Evolutionary conservation across 805 yeast species (phyloP).

Genomic region (Pichia insulana): DNA sequence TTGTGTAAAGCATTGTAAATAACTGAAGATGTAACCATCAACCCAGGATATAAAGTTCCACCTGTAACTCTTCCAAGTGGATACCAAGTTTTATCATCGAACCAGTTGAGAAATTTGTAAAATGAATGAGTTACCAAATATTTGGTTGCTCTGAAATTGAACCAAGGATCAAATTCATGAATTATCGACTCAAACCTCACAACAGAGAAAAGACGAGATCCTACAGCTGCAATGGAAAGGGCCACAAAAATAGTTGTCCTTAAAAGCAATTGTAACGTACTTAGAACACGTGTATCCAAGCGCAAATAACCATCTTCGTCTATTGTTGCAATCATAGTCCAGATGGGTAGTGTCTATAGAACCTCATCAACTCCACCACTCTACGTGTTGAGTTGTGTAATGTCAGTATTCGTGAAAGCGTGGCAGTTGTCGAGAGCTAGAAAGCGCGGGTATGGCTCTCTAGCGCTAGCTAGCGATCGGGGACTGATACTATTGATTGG

Average conservation of each 20-base stretch:
- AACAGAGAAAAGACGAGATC: slow-evolving; percentile 91
- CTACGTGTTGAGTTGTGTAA: too few relatives aligned
- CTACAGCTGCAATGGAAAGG: slow-evolving; percentile 84
- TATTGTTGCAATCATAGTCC: slow-evolving; percentile 8
- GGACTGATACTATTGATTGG: too few relatives aligned
- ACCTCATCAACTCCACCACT: too few relatives aligned
- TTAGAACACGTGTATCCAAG: slow-evolving; percentile 17
- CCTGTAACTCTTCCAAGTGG: slow-evolving; percentile 99
- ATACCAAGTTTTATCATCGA: slow-evolving; percentile 98
- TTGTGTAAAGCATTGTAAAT: slow-evolving; percentile 67
- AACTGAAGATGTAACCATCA: slow-evolving; percentile 94
- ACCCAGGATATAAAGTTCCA: slow-evolving; percentile 95
- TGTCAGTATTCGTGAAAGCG: too few relatives aligned
- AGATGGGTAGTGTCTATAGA: too few relatives aligned
- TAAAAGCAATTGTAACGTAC: slow-evolving; percentile 34
- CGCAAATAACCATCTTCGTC: slow-evolving; percentile 23
- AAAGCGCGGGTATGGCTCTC: too few relatives aligned
- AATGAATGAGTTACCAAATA: slow-evolving; percentile 76
- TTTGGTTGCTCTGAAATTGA: slow-evolving; percentile 93
- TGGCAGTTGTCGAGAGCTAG: too few relatives aligned
- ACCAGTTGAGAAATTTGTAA: slow-evolving; percentile 94
- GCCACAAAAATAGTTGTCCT: slow-evolving; percentile 61
- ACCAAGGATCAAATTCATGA: slow-evolving; percentile 97
- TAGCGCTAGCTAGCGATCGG: too few relatives aligned
- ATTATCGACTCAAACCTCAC: slow-evolving; percentile 92